Conservation (phyloP, 140 eudicot genomes). For the Oenanthe javanica region DNA sequence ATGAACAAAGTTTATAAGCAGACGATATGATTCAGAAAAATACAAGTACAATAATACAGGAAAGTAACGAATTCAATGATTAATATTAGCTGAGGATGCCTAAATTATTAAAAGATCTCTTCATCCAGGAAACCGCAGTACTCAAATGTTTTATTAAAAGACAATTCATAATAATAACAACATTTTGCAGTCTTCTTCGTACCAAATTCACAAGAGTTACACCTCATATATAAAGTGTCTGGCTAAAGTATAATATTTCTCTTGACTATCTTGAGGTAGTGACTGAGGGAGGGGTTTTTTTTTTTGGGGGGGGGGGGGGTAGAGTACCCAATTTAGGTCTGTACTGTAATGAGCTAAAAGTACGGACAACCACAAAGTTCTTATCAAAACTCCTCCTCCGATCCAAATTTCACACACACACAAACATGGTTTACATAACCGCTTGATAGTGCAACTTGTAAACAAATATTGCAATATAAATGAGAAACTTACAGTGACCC, state of each 20-base stretch:
- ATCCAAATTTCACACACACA: neutral
- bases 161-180: neutral
- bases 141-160: neutral
- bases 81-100: neutral
- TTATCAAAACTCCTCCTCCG: neutral
- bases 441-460: neutral
- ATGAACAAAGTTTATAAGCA: neutral
- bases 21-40: neutral
- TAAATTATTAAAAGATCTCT: neutral
- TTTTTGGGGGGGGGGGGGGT: neutral
- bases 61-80: neutral
- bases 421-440: too few species aligned
- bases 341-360: neutral
- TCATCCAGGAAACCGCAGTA: neutral
- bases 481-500: conserved; percentile 62
- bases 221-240: neutral
- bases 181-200: neutral
- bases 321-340: neutral
- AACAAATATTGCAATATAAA: neutral
- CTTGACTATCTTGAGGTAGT: neutral
- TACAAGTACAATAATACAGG: neutral
- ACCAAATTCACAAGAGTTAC: neutral
- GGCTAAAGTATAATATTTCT: neutral
- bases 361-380: neutral
- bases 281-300: neutral